Conservation (phyloP, 306 rosid genomes). For the Prunus mira region DNA sequence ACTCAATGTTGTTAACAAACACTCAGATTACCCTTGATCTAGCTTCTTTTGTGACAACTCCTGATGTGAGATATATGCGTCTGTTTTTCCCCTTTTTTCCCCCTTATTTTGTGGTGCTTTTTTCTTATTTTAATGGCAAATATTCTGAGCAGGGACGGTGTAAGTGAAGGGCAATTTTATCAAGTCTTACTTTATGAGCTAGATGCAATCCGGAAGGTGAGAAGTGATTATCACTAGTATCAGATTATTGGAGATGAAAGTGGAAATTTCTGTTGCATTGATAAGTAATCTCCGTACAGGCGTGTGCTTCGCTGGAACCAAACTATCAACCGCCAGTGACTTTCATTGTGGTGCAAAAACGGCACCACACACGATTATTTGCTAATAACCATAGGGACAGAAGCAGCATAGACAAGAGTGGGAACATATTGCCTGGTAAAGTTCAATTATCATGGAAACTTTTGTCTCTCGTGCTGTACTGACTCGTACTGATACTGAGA, state of each 20-base stretch:
- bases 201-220: constrained; percentile 90
- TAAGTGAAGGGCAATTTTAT: constrained; percentile 92
- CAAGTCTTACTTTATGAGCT: constrained; percentile 86
- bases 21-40: neutral
- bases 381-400: constrained; percentile 75
- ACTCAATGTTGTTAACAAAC: neutral
- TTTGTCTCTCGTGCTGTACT: neutral
- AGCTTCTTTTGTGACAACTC: neutral
- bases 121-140: neutral
- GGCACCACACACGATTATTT: constrained; percentile 89
- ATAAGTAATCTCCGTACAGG: constrained; percentile 38
- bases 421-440: constrained; percentile 83
- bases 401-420: constrained; percentile 80
- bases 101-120: neutral
- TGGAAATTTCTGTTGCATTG: neutral
- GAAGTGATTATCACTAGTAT: neutral
- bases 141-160: constrained; percentile 76
- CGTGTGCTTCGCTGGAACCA: constrained; percentile 90
- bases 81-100: neutral
- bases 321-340: constrained; percentile 96
- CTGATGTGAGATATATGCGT: neutral
- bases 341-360: constrained; percentile 86
- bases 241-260: neutral
- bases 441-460: constrained; percentile 17
- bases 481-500: neutral